Conservation (phyloP, 2,329 filamentous ascomycete species). For the Huntiella savannae region DNA sequence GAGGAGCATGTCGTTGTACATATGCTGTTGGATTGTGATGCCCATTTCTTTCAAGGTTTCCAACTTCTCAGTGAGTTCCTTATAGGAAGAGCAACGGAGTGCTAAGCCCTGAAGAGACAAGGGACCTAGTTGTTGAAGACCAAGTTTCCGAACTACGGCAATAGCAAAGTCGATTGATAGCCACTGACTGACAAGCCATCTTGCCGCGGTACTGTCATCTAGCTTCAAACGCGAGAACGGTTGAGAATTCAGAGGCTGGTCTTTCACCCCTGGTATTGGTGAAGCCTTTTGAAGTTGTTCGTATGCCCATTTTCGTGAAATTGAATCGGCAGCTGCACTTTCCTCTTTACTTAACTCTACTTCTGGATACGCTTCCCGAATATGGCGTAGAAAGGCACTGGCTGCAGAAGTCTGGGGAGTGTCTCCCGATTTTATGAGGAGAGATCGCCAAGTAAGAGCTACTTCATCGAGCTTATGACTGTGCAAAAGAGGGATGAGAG, state of each 20-base stretch:
- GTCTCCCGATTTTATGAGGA: constrained; percentile 17
- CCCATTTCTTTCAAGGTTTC: constrained; percentile 22
- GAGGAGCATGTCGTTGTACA: constrained; percentile 18
- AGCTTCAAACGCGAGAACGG: constrained; percentile 14
- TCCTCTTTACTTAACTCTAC: constrained; percentile 22
- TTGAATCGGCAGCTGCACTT: constrained; percentile 13
- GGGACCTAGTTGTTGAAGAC: constrained; percentile 53
- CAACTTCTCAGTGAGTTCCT: constrained; percentile 2
- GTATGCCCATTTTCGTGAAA: not conserved
- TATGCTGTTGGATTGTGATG: constrained; percentile 35
- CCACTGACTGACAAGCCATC: constrained; percentile 57
- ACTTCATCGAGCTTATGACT: constrained; percentile 24
- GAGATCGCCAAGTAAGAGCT: constrained; percentile 29
- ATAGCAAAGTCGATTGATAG: constrained; percentile 56
- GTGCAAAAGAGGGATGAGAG: constrained; percentile 32
- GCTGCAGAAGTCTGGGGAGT: constrained; percentile 17
- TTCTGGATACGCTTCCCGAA: constrained; percentile 26
- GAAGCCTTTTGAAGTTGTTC: not conserved
- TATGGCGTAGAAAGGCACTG: constrained; percentile 28
- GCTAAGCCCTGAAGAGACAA: constrained; percentile 62
- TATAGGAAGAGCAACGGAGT: constrained; percentile 23
- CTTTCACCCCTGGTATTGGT: no score
- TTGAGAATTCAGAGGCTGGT: no score
- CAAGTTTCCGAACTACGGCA: constrained; percentile 48
- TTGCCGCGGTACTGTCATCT: constrained; percentile 55